phyloP scores from a whole-genome alignment of 768 basidiomycete species.

The Russula compacta region DNA sequence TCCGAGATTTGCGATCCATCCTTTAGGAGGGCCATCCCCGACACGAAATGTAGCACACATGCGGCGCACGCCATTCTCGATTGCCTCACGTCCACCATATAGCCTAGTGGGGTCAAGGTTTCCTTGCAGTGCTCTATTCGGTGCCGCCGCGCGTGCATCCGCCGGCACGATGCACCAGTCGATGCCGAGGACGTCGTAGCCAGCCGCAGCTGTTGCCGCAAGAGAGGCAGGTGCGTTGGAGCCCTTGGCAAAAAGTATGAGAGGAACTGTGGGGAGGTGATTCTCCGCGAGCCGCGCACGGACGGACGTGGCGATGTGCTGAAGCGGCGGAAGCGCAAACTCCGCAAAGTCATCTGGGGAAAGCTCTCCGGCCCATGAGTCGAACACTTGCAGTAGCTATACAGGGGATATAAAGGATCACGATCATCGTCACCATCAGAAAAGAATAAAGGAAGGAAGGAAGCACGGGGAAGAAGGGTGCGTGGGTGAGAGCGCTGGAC shows the following conservation, averaged over 20 bases:
- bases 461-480: background rate
- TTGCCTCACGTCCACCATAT: conserved; percentile 79
- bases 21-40: conserved; percentile 42
- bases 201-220: conserved; percentile 45
- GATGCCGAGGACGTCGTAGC: conserved; percentile 84
- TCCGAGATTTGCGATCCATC: conserved; percentile 97
- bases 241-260: conserved; percentile 94
- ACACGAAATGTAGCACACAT: conserved; percentile 65
- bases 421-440: background rate
- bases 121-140: conserved; percentile 71
- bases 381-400: conserved; percentile 93
- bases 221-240: conserved; percentile 61
- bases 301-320: conserved; percentile 64
- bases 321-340: conserved; percentile 77
- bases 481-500: background rate
- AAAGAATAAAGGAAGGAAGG: background rate
- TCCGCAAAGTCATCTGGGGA: conserved; percentile 76
- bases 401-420: background rate
- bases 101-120: conserved; percentile 87
- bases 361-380: conserved; percentile 92
- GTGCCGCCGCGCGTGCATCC: conserved; percentile 56
- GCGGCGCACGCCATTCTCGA: conserved; percentile 76
- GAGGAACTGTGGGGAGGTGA: conserved; percentile 52
- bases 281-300: conserved; percentile 46
- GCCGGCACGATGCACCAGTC: conserved; percentile 85